phyloP scores from a whole-genome alignment of 352 stramenopile genomes.

The Phytopythium mirpurense region DNA sequence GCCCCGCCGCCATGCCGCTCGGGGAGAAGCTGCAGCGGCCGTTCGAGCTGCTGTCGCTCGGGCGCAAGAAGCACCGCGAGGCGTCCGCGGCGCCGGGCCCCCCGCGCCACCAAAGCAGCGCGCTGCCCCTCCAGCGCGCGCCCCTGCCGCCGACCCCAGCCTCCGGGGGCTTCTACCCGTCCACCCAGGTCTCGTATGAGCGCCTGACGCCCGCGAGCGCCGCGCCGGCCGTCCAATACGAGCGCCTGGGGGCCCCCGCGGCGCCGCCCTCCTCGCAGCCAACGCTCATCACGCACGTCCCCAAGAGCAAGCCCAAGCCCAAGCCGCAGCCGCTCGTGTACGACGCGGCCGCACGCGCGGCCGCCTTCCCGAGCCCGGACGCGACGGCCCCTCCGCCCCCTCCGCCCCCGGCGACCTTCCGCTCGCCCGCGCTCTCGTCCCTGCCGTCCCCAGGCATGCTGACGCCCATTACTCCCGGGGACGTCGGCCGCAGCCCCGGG shows the following conservation, averaged over 20 bases:
- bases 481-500: slow-evolving; percentile 28
- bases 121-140: slow-evolving; percentile 1
- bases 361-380: slow-evolving; percentile 30
- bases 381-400: slow-evolving; percentile 6
- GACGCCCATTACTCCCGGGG: slow-evolving; percentile 28
- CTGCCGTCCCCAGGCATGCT: slow-evolving; percentile 51
- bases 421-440: slow-evolving; percentile 29
- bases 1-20: slow-evolving; percentile 38
- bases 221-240: slow-evolving; percentile 34
- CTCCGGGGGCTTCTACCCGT: slow-evolving; percentile 23
- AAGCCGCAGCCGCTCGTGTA: slow-evolving; percentile 38
- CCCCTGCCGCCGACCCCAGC: not conserved
- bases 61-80: slow-evolving; percentile 58
- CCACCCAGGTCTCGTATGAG: slow-evolving; percentile 33
- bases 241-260: slow-evolving; percentile 35
- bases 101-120: slow-evolving; percentile 2
- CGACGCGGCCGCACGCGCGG: slow-evolving; percentile 26
- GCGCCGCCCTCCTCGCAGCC: slow-evolving; percentile 5
- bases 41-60: slow-evolving; percentile 65
- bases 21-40: slow-evolving; percentile 47
- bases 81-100: slow-evolving; percentile 12
- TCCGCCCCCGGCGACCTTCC: slow-evolving; percentile 23
- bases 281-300: slow-evolving; percentile 6
- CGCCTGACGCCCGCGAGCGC: slow-evolving; percentile 27
- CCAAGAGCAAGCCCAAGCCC: slow-evolving; percentile 11